phyloP scores from a whole-genome alignment of 2,329 filamentous ascomycete genomes.

The Botrytis paeoniae region DNA sequence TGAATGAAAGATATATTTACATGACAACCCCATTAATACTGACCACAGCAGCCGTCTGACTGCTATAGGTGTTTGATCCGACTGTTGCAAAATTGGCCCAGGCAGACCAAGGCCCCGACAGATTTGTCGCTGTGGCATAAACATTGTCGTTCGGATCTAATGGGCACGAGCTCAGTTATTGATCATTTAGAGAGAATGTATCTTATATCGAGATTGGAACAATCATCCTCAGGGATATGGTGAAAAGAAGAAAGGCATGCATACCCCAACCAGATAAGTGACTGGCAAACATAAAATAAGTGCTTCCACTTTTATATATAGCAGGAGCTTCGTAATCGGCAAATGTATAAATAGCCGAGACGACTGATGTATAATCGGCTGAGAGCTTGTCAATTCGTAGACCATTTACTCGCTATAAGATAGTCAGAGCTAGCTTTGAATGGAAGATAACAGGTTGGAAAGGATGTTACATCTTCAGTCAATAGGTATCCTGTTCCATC shows the following conservation, averaged over 20 bases:
- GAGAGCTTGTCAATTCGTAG: constrained; percentile 56
- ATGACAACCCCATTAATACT: constrained; percentile 39
- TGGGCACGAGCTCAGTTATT: neutral
- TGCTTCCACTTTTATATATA: constrained; percentile 55
- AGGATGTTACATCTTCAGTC: constrained; percentile 54
- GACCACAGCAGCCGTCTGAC: constrained; percentile 60
- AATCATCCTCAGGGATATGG: neutral
- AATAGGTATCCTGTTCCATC: constrained; percentile 59
- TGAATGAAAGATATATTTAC: constrained; percentile 22
- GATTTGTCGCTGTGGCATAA: constrained; percentile 56
- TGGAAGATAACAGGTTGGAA: neutral
- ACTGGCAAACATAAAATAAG: constrained; percentile 65
- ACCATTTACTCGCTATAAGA: constrained; percentile 50
- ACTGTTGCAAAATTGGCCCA: constrained; percentile 58
- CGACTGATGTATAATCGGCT: constrained; percentile 54
- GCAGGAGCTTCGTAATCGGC: constrained; percentile 59
- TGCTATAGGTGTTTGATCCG: constrained; percentile 55
- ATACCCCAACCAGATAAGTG: constrained; percentile 46
- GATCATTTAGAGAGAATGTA: neutral
- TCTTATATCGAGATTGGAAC: neutral
- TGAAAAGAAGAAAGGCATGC: neutral
- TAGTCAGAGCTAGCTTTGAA: neutral
- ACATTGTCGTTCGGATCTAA: constrained; percentile 58
- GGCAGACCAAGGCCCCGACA: constrained; percentile 58
- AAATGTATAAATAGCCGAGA: neutral